Percentiles rank a stretch among this genome's conserved stretches.
Evolutionary conservation across 1,284 basidiomycete genomes (phyloP).

Genomic region (Anthracocystis setariae): DNA sequence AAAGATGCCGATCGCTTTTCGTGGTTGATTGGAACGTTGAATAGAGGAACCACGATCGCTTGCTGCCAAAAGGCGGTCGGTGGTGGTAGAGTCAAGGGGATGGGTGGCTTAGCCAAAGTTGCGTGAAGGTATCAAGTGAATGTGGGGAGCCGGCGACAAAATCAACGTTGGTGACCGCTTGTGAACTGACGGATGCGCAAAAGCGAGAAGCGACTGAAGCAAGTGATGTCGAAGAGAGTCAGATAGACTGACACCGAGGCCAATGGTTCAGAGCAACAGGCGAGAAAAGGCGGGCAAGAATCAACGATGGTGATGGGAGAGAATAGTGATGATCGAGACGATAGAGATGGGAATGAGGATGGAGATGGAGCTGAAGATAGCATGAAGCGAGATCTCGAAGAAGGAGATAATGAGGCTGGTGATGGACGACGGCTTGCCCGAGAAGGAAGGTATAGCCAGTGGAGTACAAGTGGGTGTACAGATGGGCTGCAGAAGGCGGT

Average conservation of each 20-base stretch:
- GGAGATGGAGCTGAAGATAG: not conserved
- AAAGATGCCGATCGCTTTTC: too few relatives aligned
- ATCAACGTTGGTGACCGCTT: not conserved
- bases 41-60: too few relatives aligned
- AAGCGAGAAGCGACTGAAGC: not conserved
- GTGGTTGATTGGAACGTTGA: too few relatives aligned
- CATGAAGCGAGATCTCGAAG: conserved; percentile 9
- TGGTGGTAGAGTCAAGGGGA: too few relatives aligned
- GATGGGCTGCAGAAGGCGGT: conserved; percentile 2
- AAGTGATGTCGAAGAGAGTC: not conserved
- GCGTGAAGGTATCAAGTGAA: not conserved
- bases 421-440: conserved; percentile 2
- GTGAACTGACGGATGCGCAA: not conserved
- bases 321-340: conserved; percentile 5
- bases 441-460: conserved; percentile 6
- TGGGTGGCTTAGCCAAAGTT: not conserved
- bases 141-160: not conserved
- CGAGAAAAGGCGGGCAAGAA: not conserved
- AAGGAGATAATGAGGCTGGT: not conserved
- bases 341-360: not conserved
- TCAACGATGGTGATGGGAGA: conserved; percentile 3
- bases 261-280: not conserved
- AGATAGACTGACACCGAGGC: not conserved
- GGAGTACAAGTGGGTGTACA: conserved; percentile 10
- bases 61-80: too few relatives aligned